phyloP scores from a whole-genome alignment of 495 filamentous ascomycete species.

The Penicillium ochrochloron region DNA sequence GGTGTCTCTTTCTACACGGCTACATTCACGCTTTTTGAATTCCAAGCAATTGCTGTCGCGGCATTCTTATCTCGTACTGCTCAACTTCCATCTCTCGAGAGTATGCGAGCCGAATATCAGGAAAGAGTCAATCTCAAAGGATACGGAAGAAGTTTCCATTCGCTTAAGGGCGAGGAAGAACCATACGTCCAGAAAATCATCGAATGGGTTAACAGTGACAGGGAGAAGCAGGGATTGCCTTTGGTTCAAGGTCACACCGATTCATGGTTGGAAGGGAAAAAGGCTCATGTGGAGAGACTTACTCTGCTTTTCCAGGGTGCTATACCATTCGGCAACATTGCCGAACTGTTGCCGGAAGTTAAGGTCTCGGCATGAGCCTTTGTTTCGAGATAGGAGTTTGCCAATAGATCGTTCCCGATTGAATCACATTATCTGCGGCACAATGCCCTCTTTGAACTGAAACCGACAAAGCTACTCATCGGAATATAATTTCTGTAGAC shows the following conservation, averaged over 20 bases:
- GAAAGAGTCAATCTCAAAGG: constrained; percentile 50
- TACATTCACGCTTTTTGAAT: constrained; percentile 68
- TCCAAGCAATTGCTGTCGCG: constrained; percentile 63
- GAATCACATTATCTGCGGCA: background rate
- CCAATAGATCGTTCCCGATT: background rate
- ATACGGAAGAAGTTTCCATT: constrained; percentile 57
- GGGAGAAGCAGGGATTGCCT: constrained; percentile 32
- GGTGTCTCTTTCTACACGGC: constrained; percentile 64
- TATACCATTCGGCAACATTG: background rate
- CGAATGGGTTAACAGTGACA: constrained; percentile 55
- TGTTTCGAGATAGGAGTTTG: background rate
- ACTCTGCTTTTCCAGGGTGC: constrained; percentile 21
- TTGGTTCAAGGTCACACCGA: constrained; percentile 51
- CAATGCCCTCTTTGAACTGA: background rate
- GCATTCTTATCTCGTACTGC: constrained; percentile 59
- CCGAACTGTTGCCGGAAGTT: background rate
- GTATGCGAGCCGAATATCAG: constrained; percentile 59
- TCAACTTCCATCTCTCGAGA: constrained; percentile 48
- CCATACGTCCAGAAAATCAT: constrained; percentile 59
- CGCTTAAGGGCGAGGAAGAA: constrained; percentile 55
- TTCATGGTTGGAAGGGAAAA: constrained; percentile 46
- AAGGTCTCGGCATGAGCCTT: background rate
- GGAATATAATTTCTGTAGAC: too few species aligned
- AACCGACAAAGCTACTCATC: background rate
- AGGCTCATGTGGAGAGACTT: constrained; percentile 33